Base-by-base conservation (phyloP, 805 yeast species). In the Hanseniaspora nectarophila region DNA sequence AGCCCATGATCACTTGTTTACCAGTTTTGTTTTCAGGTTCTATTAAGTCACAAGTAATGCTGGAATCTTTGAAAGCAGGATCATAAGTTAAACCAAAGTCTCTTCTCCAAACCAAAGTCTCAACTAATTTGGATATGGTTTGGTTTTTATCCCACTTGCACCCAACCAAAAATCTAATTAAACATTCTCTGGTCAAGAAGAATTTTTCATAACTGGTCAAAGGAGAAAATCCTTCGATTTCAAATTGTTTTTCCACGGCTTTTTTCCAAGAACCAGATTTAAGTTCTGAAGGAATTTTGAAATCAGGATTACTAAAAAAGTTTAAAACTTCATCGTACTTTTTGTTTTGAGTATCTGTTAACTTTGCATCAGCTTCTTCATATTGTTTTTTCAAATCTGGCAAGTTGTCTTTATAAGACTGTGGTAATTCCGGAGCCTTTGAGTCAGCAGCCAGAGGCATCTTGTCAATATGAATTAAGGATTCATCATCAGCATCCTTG, bases 41-140 rank as follows among this genome's bases (percentile, higher is more conserved):
- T 13, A 75, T 73, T 34, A 67, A 57, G 2, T 74, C 74, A 1
- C 74, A 67, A 2, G 72, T 67, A 42, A 63, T 53, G 37, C 69
- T 69, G 26, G 60, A 58, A 13, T 45, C 51, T n/a, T 56, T 56
- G 8, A 56, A 59, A 48, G 70, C 72, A 44, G 68, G 75, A 49
- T 69, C 75, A 28, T 61, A 71, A 3, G 63, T 57, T 15, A 64
- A 54, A 1, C 81, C 81, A 58, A 74, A 74, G 10, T 74, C 72
- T 55, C 81, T 67, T 63, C 81, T 70, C 81, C 81, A 76, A 1
- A 68, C 63, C n/a, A 76, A 54, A 1, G 80, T 74, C 16, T 70
- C 71, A 40, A 69, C 70, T 10, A 76, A 60, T 51, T 76, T 62
- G 53, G 71, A 70, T 24, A 72, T 70, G 4, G 80, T 70, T 7